phyloP scores from a whole-genome alignment of 139 green algal genomes.

The Coelastrella sp. region DNA sequence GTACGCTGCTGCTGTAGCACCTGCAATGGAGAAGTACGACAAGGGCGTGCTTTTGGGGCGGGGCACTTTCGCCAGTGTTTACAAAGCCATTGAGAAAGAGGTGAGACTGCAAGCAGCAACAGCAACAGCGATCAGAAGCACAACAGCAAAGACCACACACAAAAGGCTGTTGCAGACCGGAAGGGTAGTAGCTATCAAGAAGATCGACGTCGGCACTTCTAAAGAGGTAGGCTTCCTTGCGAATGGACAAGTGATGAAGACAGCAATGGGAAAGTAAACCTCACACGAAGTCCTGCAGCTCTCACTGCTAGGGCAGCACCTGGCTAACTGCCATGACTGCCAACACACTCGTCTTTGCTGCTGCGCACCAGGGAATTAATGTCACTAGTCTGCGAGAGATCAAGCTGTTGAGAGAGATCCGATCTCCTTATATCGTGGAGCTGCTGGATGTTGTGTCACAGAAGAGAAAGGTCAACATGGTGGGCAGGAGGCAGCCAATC shows the following conservation, averaged over 20 bases:
- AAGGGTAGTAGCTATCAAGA: conserved; percentile 91
- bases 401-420: conserved; percentile 90
- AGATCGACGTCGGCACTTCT: conserved; percentile 76
- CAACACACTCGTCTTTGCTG: background rate
- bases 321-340: no score
- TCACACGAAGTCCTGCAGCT: no score
- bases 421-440: conserved; percentile 76
- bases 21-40: conserved; percentile 78
- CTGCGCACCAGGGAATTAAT: conserved; percentile 81
- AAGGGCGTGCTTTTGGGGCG: conserved; percentile 79
- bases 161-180: conserved; percentile 73
- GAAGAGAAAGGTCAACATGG: conserved; percentile 63
- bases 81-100: conserved; percentile 84
- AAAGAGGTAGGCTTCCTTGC: conserved; percentile 66
- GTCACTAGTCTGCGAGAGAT: conserved; percentile 92
- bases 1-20: background rate
- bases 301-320: no score
- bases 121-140: background rate
- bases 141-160: background rate
- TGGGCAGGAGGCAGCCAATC: conserved; percentile 23
- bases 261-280: no score
- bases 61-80: conserved; percentile 85
- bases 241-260: no score
- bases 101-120: conserved; percentile 50
- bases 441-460: conserved; percentile 87